Base-by-base conservation (phyloP, 345 rosid species). In the Euphorbia tirucalli region DNA sequence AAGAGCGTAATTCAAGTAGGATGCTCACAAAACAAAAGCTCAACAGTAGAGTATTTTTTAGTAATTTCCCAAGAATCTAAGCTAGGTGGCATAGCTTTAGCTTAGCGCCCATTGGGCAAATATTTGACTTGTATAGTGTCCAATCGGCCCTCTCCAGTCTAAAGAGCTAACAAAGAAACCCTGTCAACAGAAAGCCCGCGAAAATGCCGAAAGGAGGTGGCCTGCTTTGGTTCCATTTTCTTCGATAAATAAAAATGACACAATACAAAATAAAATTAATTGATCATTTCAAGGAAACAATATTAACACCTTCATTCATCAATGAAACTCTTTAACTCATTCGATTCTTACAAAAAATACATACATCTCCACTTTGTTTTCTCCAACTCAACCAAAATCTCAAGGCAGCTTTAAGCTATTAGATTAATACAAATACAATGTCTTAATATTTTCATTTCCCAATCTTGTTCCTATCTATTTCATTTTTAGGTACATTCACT, bases 221-320 rank as follows among this genome's bases (percentile, higher is more conserved):
- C 11, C 44, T 41, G 44, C 44, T 10, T 6, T 4, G 44, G 44
- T 4, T 41, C 37, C 21, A 5, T 30, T n/a, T 13, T 55, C 11
- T 1, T 2, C 31, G 8, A 28, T 16, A 31, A 9, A 31, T 10
- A 60, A 14, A 30, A 30, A 60, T 41, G 9, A 11, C 44, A 6
- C 5, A 41, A 1, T 4, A 41, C 11, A 41, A n/a, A 52, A 5
- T 1, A 2, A n/a, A 15, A 15, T 31, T 0, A 43, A 65, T 73
- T 52, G 76, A 65, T 77, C 58, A 66, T 19, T 61, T 52, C 80
- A 30, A 77, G 19, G 69, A 62, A 19, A 5, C 55, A n/a, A n/a
- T n/a, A 63, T 59, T 44, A 5, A 4, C 39, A 8, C 11, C 32
- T n/a, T 14, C 10, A 64, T 64, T 43, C 16, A 43, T 43, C 28